These are phyloP conservation scores for Pleurostoma richardsiae DNA, from an alignment of 2,329 filamentous ascomycete species.

Conservation along the genomic window DNA sequence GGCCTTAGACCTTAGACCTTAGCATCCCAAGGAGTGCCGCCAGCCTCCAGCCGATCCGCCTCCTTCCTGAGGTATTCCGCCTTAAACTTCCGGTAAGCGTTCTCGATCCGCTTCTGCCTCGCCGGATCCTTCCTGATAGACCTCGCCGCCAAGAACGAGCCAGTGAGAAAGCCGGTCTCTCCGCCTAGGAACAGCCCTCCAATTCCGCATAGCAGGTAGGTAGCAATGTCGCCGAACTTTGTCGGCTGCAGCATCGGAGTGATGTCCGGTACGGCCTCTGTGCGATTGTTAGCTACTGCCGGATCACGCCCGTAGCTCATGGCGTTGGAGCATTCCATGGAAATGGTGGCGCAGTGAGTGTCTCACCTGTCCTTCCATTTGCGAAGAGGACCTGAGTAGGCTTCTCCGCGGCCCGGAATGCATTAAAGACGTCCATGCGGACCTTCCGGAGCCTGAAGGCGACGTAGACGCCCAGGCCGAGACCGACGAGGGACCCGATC, in stretches of 20 bases:
- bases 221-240: conserved; percentile 52
- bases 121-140: conserved; percentile 49
- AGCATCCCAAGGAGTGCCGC: not conserved
- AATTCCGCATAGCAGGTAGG: conserved; percentile 57
- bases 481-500: conserved; percentile 54
- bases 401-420: conserved; percentile 55
- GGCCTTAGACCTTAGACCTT: no score
- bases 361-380: conserved; percentile 50
- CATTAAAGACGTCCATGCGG: conserved; percentile 54
- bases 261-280: conserved; percentile 58
- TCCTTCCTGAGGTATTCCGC: conserved; percentile 59
- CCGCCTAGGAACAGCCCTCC: conserved; percentile 61
- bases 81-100: conserved; percentile 56
- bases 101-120: conserved; percentile 51
- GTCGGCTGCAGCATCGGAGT: conserved; percentile 52
- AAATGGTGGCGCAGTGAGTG: not conserved
- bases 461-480: conserved; percentile 53
- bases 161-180: conserved; percentile 55
- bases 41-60: conserved; percentile 46
- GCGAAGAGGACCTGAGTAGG: conserved; percentile 59
- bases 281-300: not conserved
- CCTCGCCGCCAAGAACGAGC: conserved; percentile 47
- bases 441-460: conserved; percentile 52
- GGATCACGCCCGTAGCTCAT: no score
- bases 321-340: not conserved